Percentiles rank a stretch among this genome's conserved stretches.
Evolutionary conservation across 257 asterid species (phyloP).

Genomic region (Fraxinus cuspidata): DNA sequence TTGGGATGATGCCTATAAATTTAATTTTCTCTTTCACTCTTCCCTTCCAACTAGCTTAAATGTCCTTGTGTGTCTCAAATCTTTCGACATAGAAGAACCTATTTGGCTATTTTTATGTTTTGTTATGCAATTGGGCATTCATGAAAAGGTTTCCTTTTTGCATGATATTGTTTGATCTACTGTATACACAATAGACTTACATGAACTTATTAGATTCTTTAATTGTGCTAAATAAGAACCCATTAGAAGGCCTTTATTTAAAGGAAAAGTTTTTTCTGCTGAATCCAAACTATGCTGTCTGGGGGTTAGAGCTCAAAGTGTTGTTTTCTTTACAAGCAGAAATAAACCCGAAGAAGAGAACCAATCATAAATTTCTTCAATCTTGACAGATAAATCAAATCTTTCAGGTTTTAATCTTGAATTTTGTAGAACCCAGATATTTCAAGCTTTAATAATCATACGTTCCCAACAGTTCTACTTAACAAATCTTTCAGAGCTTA

Average conservation of each 20-base stretch:
- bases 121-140: not conserved
- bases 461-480: not conserved
- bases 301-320: not conserved
- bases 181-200: not conserved
- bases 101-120: not conserved
- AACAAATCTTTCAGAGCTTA: not conserved
- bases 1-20: slow-evolving; percentile 29
- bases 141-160: not conserved
- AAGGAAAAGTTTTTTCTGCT: not conserved
- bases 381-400: not conserved
- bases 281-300: not conserved
- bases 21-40: slow-evolving; percentile 11
- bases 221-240: not conserved
- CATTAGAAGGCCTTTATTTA: not conserved
- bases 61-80: not conserved
- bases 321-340: not conserved
- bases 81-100: not conserved
- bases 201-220: not conserved
- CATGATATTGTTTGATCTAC: not conserved
- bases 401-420: not conserved
- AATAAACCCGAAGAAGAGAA: not conserved
- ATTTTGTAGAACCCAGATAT: not conserved
- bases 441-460: not conserved
- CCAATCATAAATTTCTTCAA: not conserved
- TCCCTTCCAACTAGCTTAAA: slow-evolving; percentile 6